A percentile compares a stretch with the other conserved stretches of the same genome.
These are phyloP conservation scores for Arthrobotrys musiformis DNA, from an alignment of 2,329 filamentous ascomycete genomes.

Conservation along the genomic window DNA sequence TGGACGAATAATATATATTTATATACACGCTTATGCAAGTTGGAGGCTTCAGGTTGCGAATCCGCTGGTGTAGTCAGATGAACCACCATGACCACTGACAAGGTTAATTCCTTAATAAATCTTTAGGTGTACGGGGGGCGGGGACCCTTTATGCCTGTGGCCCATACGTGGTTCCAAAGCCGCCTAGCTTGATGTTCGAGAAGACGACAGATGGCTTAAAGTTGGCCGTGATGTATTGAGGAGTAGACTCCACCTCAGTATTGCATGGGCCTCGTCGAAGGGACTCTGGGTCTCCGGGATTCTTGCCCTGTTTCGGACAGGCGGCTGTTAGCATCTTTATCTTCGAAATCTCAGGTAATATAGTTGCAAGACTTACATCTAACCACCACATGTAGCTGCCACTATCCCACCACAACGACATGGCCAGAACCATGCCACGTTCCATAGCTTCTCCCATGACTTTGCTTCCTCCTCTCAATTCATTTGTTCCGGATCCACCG, in stretches of 20 bases:
- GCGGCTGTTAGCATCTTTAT: neutral
- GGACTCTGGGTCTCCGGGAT: constrained; percentile 61
- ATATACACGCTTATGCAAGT: too few species aligned
- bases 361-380: constrained; percentile 62
- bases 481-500: constrained; percentile 26
- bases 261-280: constrained; percentile 67
- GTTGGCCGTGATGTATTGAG: constrained; percentile 65
- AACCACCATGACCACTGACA: too few species aligned
- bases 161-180: constrained; percentile 69
- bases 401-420: constrained; percentile 69
- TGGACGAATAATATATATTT: too few species aligned
- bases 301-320: constrained; percentile 58
- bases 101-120: too few species aligned
- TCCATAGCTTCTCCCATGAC: constrained; percentile 61
- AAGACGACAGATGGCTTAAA: constrained; percentile 68
- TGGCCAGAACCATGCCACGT: constrained; percentile 66
- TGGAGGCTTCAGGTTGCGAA: too few species aligned
- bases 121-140: too few species aligned
- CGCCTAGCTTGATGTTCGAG: constrained; percentile 70
- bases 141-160: constrained; percentile 5
- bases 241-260: constrained; percentile 68
- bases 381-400: constrained; percentile 70
- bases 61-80: too few species aligned
- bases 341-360: neutral
- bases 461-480: constrained; percentile 33